Conservation (phyloP, 2,329 filamentous ascomycete genomes). For the Leptographium flavum region DNA sequence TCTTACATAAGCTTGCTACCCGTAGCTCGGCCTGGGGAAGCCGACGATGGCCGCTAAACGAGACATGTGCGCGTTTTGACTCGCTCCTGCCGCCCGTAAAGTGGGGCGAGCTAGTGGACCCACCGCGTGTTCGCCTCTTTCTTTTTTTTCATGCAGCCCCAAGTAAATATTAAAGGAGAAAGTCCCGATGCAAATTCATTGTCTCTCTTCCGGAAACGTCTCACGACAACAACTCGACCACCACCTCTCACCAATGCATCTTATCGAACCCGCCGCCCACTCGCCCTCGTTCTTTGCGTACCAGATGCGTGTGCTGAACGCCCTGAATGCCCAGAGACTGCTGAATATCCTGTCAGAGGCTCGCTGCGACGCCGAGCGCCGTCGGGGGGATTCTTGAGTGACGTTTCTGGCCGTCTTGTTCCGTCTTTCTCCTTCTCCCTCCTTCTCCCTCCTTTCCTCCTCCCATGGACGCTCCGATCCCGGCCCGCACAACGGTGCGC, state of each 20-base stretch:
- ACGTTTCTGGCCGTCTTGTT: neutral
- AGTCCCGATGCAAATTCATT: too few relatives aligned
- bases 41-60: too few relatives aligned
- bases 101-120: neutral
- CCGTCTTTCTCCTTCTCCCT: neutral
- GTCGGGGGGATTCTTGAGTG: conserved; percentile 26
- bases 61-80: too few relatives aligned
- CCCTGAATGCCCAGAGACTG: conserved; percentile 32
- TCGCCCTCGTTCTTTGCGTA: conserved; percentile 35
- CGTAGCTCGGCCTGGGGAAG: too few relatives aligned
- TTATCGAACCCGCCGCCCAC: conserved; percentile 27
- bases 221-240: conserved; percentile 7
- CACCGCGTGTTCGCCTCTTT: neutral
- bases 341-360: conserved; percentile 34
- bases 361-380: conserved; percentile 44
- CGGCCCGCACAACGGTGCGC: conserved; percentile 40
- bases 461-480: conserved; percentile 28
- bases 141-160: neutral
- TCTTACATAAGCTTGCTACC: too few relatives aligned
- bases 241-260: conserved; percentile 33
- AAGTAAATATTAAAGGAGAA: too few relatives aligned
- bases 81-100: neutral
- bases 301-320: conserved; percentile 43
- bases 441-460: neutral
- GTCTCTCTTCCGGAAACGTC: neutral